Percentiles rank a stretch among this genome's conserved stretches.
Conservation (phyloP, 208 protist genomes). For the Wallacemonas rigidus region DNA sequence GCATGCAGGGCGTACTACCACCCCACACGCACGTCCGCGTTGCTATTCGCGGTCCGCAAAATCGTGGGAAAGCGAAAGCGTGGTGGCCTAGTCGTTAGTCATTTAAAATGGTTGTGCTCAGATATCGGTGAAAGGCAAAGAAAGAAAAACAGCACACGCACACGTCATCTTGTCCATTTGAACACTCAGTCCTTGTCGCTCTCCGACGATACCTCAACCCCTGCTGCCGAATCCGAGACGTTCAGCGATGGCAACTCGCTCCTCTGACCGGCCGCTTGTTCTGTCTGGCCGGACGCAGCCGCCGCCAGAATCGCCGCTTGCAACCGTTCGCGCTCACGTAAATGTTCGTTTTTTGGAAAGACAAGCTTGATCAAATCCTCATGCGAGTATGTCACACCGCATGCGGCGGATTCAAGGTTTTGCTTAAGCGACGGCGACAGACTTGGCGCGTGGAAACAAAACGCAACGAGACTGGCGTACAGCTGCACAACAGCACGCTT, state of each 20-base stretch:
- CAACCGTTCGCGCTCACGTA: constrained; percentile 34
- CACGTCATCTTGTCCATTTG: not conserved
- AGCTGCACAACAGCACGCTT: constrained; percentile 46
- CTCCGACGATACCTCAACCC: constrained; percentile 11
- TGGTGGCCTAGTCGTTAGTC: no score
- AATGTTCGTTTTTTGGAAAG: constrained; percentile 50
- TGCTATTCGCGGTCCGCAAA: no score
- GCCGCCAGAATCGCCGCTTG: constrained; percentile 6
- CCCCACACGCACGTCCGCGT: no score
- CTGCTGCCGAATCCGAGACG: constrained; percentile 5
- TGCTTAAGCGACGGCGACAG: constrained; percentile 35
- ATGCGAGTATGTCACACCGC: constrained; percentile 24
- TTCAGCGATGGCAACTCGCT: constrained; percentile 16
- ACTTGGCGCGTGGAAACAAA: constrained; percentile 44
- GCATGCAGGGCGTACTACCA: no score
- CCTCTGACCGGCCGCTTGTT: not conserved
- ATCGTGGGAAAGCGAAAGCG: no score
- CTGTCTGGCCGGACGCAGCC: not conserved
- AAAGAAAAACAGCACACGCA: constrained; percentile 11
- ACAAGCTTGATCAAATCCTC: constrained; percentile 37
- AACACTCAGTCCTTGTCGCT: constrained; percentile 12
- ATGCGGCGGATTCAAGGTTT: constrained; percentile 42
- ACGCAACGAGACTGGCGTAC: constrained; percentile 58
- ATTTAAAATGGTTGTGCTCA: not conserved
- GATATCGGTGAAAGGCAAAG: not conserved